phyloP scores from a whole-genome alignment of 768 basidiomycete genomes.

The Thelephora aurantiotincta region DNA sequence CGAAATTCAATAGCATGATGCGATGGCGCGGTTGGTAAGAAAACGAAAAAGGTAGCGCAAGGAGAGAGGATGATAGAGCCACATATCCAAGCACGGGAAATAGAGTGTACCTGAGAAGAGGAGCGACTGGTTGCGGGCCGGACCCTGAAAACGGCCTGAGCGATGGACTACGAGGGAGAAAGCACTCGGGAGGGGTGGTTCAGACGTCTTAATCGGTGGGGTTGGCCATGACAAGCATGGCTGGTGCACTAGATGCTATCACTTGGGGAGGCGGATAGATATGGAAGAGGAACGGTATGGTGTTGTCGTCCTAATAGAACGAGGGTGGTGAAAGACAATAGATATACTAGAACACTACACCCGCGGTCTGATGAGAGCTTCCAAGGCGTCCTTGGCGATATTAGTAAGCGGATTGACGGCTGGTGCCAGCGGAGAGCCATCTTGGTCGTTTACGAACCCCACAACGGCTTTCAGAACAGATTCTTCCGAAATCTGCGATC shows the following conservation, averaged over 20 bases:
- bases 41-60: too few relatives aligned
- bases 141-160: too few relatives aligned
- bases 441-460: constrained; percentile 85
- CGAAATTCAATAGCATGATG: too few relatives aligned
- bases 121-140: too few relatives aligned
- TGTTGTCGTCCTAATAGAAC: constrained; percentile 57
- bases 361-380: constrained; percentile 67
- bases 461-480: constrained; percentile 65
- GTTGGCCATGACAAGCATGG: constrained; percentile 71
- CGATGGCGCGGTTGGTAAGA: too few relatives aligned
- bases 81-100: too few relatives aligned
- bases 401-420: constrained; percentile 84
- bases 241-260: constrained; percentile 39
- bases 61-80: too few relatives aligned
- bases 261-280: constrained; percentile 53
- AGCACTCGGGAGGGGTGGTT: constrained; percentile 56
- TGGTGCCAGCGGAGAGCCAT: constrained; percentile 70
- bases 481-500: constrained; percentile 23
- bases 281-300: constrained; percentile 87
- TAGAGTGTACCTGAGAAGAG: too few relatives aligned
- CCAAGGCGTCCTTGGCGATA: constrained; percentile 69
- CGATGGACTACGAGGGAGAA: constrained; percentile 76
- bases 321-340: constrained; percentile 5
- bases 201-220: constrained; percentile 76
- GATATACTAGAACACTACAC: constrained; percentile 25